Conservation (phyloP, 352 stramenopile species). For the Globisporangium polare region DNA sequence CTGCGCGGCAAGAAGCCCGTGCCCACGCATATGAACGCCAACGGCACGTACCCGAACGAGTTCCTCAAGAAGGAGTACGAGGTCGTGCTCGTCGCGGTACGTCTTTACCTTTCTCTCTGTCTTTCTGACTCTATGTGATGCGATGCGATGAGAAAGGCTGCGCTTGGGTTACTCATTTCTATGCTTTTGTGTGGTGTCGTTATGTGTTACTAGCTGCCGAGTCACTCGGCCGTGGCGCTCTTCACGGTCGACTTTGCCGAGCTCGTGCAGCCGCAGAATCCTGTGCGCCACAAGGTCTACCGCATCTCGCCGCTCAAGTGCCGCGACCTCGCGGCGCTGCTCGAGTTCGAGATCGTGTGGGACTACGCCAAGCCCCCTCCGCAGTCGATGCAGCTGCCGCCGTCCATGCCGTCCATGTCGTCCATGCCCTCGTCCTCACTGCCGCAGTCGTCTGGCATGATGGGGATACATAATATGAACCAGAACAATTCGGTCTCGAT, state of each 20-base stretch:
- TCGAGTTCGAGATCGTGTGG: slow-evolving; percentile 79
- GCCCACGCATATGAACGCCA: slow-evolving; percentile 8
- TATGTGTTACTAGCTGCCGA: slow-evolving; percentile 49
- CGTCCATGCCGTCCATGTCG: slow-evolving; percentile 6
- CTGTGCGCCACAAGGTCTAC: slow-evolving; percentile 48
- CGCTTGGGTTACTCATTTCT: not conserved
- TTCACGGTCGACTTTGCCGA: slow-evolving; percentile 74
- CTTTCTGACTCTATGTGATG: not conserved
- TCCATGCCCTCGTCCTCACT: slow-evolving; percentile 21
- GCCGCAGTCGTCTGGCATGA: slow-evolving; percentile 12
- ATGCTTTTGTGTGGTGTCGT: not conserved
- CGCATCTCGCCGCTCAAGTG: slow-evolving; percentile 68
- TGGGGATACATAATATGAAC: slow-evolving; percentile 13
- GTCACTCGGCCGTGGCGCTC: slow-evolving; percentile 72
- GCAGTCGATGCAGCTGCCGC: slow-evolving; percentile 7
- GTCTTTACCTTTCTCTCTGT: slow-evolving; percentile 13
- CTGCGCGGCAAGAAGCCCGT: slow-evolving; percentile 45
- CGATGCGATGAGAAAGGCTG: not conserved
- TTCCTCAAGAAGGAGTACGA: slow-evolving; percentile 83
- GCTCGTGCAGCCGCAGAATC: slow-evolving; percentile 50
- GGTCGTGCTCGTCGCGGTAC: slow-evolving; percentile 69
- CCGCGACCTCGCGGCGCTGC: slow-evolving; percentile 60
- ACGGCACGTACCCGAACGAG: slow-evolving; percentile 20
- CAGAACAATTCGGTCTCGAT: slow-evolving; percentile 14
- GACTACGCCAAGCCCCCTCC: slow-evolving; percentile 26